Evolutionary conservation across 2,329 filamentous ascomycete genomes (phyloP).

Genomic region (Trichoderma oligosporum): DNA sequence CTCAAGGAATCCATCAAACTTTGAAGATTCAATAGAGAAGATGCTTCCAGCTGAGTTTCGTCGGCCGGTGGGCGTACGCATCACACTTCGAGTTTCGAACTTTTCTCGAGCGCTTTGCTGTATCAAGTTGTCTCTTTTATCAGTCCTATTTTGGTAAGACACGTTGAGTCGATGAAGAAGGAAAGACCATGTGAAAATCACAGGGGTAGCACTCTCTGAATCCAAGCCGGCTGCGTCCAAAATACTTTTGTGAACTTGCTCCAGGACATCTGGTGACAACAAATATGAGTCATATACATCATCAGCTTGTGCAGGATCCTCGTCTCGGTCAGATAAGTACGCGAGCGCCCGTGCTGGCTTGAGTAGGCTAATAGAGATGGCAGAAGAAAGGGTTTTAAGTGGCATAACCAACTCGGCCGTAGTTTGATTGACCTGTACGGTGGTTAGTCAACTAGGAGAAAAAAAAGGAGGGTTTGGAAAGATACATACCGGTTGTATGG

Average conservation of each 20-base stretch:
- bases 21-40: constrained; percentile 57
- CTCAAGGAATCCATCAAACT: constrained; percentile 56
- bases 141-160: constrained; percentile 58
- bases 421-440: constrained; percentile 35
- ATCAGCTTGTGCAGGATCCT: constrained; percentile 35
- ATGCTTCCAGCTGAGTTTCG: constrained; percentile 60
- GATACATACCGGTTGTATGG: constrained; percentile 43
- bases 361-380: constrained; percentile 69
- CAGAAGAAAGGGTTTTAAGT: constrained; percentile 65
- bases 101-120: constrained; percentile 57
- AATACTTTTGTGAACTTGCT: constrained; percentile 69
- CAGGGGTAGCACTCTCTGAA: constrained; percentile 63
- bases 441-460: constrained; percentile 26
- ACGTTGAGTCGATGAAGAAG: constrained; percentile 67
- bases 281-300: constrained; percentile 57
- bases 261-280: constrained; percentile 64
- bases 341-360: constrained; percentile 57
- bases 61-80: constrained; percentile 41
- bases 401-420: constrained; percentile 54
- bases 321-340: constrained; percentile 38
- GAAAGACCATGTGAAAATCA: constrained; percentile 77
- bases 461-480: not conserved
- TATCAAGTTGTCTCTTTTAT: constrained; percentile 55
- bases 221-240: constrained; percentile 54
- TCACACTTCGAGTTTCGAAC: constrained; percentile 47